phyloP scores from a whole-genome alignment of 306 rosid genomes.

The Cucumis hystrix region DNA sequence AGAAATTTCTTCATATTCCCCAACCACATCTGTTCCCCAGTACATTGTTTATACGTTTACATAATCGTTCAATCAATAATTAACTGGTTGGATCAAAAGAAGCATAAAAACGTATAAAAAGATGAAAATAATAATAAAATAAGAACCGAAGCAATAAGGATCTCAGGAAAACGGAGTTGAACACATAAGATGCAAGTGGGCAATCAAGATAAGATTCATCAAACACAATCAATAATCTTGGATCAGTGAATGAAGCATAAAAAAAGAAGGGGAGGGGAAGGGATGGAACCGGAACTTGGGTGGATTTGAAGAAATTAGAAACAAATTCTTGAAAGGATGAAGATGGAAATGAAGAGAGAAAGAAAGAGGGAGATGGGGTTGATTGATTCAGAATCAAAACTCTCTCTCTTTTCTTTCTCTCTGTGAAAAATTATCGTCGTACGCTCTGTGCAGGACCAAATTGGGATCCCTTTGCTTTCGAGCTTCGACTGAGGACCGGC shows the following conservation, averaged over 20 bases:
- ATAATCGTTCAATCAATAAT: not conserved
- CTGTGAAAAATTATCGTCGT: constrained; percentile 4
- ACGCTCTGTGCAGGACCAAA: not conserved
- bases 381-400: not conserved
- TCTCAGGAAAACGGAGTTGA: not conserved
- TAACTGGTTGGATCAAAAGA: not conserved
- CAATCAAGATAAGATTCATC: not conserved
- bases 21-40: not conserved
- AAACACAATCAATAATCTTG: not conserved
- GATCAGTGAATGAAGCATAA: not conserved
- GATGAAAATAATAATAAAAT: not conserved
- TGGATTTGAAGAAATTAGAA: not conserved
- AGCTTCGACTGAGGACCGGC: constrained; percentile 7
- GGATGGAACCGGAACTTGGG: too few relatives aligned
- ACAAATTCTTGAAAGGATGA: not conserved
- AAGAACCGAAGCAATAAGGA: not conserved
- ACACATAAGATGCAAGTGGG: not conserved
- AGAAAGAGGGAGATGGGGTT: not conserved
- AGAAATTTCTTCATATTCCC: not conserved
- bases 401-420: not conserved
- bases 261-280: not conserved
- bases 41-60: not conserved
- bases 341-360: not conserved
- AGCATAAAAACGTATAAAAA: too few relatives aligned
- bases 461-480: constrained; percentile 4